Base-by-base conservation (phyloP, 768 basidiomycete species). In the Lentinula aciculospora region DNA sequence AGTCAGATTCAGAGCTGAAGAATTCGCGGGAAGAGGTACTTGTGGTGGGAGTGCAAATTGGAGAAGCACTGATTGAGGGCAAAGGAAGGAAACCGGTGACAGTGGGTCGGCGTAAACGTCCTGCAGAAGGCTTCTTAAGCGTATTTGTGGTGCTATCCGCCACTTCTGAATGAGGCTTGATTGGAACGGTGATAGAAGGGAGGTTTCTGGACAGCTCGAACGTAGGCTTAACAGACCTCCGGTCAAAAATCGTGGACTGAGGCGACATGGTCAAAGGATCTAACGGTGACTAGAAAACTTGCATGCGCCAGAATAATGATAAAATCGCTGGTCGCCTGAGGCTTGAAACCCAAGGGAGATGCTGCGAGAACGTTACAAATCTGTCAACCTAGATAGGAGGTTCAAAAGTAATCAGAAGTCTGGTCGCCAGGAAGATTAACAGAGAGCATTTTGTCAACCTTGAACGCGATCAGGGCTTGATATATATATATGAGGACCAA, bases 51-150 rank as follows among this genome's bases (percentile, higher is more conserved):
- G 82, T 80, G 67, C 75, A 77, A 53, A 81, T 63, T n/a, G 84
- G 84, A 3, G 85, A 85, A 23, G 82, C 82, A 56, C 75, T 72
- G 59, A 84, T 84, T 39, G 83, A 76, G 8, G 85, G 79, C 50
- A 85, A 75, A 45, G 82, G 78, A 25, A 75, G 65, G 62, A 80
- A 79, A 34, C 69, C 72, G 61, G 68, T 71, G 62, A 74, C 67
- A 47, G 63, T 64, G 56, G 71, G 62, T 56, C 66, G 66, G 45
- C 62, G 65, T 34, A 28, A 19, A 15, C 59, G 61, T 8, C 53
- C 45, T 13, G 13, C 44, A 15, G 51, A 1, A 21, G 56, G 56
- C 32, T 28, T 44, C 53, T 34, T 58, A 28, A 50, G 39, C 12
- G 15, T 45, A 31, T 21, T 28, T 21, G 34, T 31, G 31, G 45